Evolutionary conservation across 495 filamentous ascomycete genomes (phyloP).

Genomic region (Xylaria cubensis): DNA sequence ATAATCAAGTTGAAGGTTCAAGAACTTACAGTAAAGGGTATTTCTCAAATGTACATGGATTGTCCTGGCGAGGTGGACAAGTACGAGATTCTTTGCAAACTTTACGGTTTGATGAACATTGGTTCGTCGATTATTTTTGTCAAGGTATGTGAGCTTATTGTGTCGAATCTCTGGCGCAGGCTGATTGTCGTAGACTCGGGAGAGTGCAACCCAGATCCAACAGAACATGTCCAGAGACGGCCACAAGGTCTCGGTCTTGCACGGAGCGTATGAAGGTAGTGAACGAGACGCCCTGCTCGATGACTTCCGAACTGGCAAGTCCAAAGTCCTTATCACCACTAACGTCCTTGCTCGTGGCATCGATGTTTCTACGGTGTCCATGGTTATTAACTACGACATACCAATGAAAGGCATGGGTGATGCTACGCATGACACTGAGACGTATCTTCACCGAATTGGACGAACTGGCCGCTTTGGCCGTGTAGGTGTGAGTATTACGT

Average conservation of each 20-base stretch:
- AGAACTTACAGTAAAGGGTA: constrained; percentile 94
- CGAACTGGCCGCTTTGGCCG: constrained; percentile 97
- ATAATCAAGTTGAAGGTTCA: constrained; percentile 85
- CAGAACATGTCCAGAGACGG: constrained; percentile 84
- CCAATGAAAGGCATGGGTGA: constrained; percentile 63
- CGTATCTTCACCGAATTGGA: constrained; percentile 97
- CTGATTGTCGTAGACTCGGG: constrained; percentile 67
- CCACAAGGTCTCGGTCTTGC: constrained; percentile 88
- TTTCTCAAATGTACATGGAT: constrained; percentile 96
- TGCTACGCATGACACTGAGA: constrained; percentile 76
- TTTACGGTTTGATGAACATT: constrained; percentile 94
- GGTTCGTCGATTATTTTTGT: constrained; percentile 98
- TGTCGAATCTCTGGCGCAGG: not conserved
- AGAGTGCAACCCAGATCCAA: constrained; percentile 82
- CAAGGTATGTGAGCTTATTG: constrained; percentile 62
- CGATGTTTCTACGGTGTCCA: constrained; percentile 93
- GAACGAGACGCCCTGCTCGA: constrained; percentile 88
- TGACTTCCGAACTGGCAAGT: constrained; percentile 79
- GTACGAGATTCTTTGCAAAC: constrained; percentile 83
- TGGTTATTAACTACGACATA: constrained; percentile 96
- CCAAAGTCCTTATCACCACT: constrained; percentile 98
- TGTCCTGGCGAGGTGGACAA: constrained; percentile 81
- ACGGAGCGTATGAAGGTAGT: constrained; percentile 80
- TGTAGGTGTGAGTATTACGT: constrained; percentile 93
- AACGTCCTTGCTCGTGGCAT: constrained; percentile 97